Percentiles rank a stretch among this genome's conserved stretches.
These are phyloP conservation scores for Kluyveromyces sp. DNA, from an alignment of 1,139 yeast species.

Conservation along the genomic window DNA sequence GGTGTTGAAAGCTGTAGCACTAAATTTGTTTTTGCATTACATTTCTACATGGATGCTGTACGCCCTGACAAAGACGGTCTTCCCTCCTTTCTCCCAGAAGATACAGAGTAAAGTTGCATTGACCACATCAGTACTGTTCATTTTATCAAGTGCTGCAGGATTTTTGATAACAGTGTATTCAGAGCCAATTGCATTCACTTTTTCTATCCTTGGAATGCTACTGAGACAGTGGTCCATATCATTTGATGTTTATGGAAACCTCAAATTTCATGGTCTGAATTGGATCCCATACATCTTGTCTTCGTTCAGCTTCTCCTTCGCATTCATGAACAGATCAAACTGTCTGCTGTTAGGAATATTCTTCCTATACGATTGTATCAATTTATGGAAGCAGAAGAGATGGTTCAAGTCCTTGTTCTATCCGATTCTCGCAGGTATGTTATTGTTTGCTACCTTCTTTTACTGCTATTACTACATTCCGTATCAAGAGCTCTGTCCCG, in stretches of 20 bases:
- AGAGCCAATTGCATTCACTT: constrained; percentile 65
- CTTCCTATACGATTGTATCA: constrained; percentile 51
- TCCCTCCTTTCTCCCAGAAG: constrained; percentile 23
- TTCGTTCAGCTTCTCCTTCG: constrained; percentile 51
- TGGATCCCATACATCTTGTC: constrained; percentile 37
- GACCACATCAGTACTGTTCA: constrained; percentile 41
- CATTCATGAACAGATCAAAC: constrained; percentile 67
- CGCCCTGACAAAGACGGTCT: constrained; percentile 38
- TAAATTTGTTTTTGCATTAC: constrained; percentile 51
- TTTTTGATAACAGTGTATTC: constrained; percentile 72
- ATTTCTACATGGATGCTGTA: constrained; percentile 46
- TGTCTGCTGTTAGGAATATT: constrained; percentile 64
- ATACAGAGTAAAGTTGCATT: constrained; percentile 14
- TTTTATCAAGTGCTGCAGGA: constrained; percentile 73
- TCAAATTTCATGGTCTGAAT: constrained; percentile 12
- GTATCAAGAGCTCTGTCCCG: constrained; percentile 56
- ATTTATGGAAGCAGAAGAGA: constrained; percentile 20
- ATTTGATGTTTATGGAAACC: constrained; percentile 14
- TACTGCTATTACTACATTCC: constrained; percentile 44
- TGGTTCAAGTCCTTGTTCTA: constrained; percentile 20
- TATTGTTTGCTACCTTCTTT: constrained; percentile 43
- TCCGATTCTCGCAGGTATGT: constrained; percentile 48
- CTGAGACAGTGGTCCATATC: constrained; percentile 38
- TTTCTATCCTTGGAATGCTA: constrained; percentile 54
- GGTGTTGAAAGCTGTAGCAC: constrained; percentile 34